phyloP scores from a whole-genome alignment of 495 filamentous ascomycete species.

The Achaetomiella virescens region DNA sequence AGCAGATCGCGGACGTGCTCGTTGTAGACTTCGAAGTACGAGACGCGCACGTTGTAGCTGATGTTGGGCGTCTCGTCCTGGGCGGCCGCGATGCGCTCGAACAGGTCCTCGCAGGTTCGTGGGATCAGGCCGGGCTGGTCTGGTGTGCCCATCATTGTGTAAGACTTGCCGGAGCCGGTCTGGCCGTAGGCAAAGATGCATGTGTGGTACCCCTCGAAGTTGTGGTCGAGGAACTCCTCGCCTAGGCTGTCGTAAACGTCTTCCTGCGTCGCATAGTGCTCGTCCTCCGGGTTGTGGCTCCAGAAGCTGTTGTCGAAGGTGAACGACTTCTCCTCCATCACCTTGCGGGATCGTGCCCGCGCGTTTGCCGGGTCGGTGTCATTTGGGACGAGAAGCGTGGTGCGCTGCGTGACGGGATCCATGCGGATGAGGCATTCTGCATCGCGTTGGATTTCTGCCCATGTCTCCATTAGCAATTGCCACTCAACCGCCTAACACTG shows the following conservation, averaged over 20 bases:
- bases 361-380: conserved; percentile 58
- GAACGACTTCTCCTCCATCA: conserved; percentile 82
- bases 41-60: conserved; percentile 92
- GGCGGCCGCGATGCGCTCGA: conserved; percentile 84
- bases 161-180: conserved; percentile 95
- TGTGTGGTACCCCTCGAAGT: conserved; percentile 98
- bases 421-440: conserved; percentile 84
- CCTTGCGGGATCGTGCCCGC: conserved; percentile 63
- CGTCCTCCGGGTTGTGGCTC: conserved; percentile 72
- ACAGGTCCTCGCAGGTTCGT: conserved; percentile 93
- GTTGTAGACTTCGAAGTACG: conserved; percentile 99
- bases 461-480: neutral
- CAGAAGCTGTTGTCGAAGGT: conserved; percentile 98
- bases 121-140: conserved; percentile 85
- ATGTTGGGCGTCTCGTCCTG: conserved; percentile 69
- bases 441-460: conserved; percentile 67
- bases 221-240: conserved; percentile 97
- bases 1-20: conserved; percentile 96
- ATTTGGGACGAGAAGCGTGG: conserved; percentile 66
- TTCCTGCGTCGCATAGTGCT: conserved; percentile 60
- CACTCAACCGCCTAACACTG: conserved; percentile 3
- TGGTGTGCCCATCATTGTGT: conserved; percentile 98
- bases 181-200: conserved; percentile 99
- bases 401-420: conserved; percentile 78
- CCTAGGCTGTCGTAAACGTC: conserved; percentile 92